Evolutionary conservation across 257 asterid species (phyloP).

Genomic region (Nicotiana benthamiana): DNA sequence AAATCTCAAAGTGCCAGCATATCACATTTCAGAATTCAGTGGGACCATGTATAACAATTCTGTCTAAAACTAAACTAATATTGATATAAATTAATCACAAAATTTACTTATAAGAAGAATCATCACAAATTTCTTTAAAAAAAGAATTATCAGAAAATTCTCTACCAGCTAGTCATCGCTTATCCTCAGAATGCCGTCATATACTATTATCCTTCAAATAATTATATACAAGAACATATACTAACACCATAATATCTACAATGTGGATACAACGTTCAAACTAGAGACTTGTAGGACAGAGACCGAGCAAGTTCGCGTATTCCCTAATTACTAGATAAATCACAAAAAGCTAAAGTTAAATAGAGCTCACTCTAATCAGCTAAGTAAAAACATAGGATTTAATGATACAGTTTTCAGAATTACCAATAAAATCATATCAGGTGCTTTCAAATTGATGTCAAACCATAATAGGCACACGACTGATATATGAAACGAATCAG

Average conservation of each 20-base stretch:
- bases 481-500: neutral
- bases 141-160: neutral
- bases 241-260: neutral
- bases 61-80: neutral
- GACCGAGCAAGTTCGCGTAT: neutral
- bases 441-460: neutral
- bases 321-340: neutral
- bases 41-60: neutral
- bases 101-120: neutral
- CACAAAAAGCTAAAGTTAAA: neutral
- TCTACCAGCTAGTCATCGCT: neutral
- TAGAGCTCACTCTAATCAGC: neutral
- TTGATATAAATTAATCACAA: neutral
- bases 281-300: too few relatives aligned
- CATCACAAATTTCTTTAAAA: neutral
- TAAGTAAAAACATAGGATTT: neutral
- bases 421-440: neutral
- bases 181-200: neutral
- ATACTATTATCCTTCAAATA: neutral
- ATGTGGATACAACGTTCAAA: neutral
- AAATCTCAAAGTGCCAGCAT: too few relatives aligned
- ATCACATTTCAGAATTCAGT: too few relatives aligned
- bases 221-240: neutral
- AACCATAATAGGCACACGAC: neutral
- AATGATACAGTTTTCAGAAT: neutral